A percentile compares a stretch with the other conserved stretches of the same genome.
Conservation (phyloP, 2,329 filamentous ascomycete species). For the Aureobasidium uvarum region DNA sequence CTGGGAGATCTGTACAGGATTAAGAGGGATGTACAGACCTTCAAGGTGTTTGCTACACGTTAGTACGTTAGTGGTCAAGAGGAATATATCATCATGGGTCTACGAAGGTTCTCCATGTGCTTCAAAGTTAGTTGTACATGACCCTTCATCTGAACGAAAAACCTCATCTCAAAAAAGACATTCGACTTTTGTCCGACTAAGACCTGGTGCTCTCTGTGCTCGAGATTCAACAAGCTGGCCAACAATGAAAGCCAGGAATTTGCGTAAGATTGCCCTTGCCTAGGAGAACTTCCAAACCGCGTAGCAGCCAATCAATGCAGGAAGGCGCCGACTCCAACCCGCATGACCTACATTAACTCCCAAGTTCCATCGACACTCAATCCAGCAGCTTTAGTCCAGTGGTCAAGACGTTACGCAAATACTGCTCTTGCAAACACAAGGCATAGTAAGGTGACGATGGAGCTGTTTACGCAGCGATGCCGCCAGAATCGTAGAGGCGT, state of each 20-base stretch:
- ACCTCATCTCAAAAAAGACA: background rate
- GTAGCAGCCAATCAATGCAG: background rate
- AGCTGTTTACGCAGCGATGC: background rate
- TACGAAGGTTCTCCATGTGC: too few relatives aligned
- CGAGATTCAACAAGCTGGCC: background rate
- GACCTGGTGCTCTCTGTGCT: background rate
- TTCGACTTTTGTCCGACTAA: background rate
- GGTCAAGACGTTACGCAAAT: background rate
- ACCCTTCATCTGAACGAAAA: background rate
- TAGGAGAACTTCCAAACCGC: background rate
- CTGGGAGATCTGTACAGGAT: conserved; percentile 18
- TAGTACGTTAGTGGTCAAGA: too few relatives aligned
- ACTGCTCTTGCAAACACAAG: background rate
- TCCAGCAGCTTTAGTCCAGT: background rate
- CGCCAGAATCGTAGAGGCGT: background rate
- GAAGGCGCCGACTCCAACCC: background rate
- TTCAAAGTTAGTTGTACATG: too few relatives aligned
- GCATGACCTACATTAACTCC: background rate
- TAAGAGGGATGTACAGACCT: conserved; percentile 13
- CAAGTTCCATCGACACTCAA: background rate
- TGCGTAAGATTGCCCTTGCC: background rate
- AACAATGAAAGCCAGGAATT: background rate
- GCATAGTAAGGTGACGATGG: background rate
- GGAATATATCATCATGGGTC: too few relatives aligned
- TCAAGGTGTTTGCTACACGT: conserved; percentile 3